These are phyloP conservation scores for Suillus variegatus DNA, from an alignment of 768 basidiomycete species.

Conservation along the genomic window DNA sequence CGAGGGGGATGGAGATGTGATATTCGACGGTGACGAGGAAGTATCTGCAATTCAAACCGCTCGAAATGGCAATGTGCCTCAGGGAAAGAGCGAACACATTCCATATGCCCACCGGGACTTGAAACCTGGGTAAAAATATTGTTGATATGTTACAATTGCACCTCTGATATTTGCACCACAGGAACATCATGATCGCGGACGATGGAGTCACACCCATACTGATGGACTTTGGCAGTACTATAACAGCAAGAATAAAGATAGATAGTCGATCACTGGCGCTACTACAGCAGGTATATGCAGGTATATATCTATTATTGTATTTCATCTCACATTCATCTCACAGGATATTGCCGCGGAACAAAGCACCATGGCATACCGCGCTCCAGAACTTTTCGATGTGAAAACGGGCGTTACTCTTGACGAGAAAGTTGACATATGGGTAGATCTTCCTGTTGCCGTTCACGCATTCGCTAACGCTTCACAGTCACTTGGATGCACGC, in stretches of 20 bases:
- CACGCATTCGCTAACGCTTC: constrained; percentile 6
- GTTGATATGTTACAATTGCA: neutral
- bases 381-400: constrained; percentile 97
- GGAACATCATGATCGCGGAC: constrained; percentile 97
- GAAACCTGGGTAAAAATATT: constrained; percentile 81
- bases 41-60: constrained; percentile 42
- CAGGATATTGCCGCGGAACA: constrained; percentile 96
- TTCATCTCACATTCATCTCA: neutral
- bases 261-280: constrained; percentile 86
- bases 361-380: constrained; percentile 97
- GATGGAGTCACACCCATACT: constrained; percentile 83
- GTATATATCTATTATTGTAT: constrained; percentile 1
- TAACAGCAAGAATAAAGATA: constrained; percentile 82
- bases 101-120: constrained; percentile 97
- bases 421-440: constrained; percentile 98
- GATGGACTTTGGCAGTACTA: constrained; percentile 97
- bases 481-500: constrained; percentile 92
- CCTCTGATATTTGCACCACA: constrained; percentile 30
- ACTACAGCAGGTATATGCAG: constrained; percentile 71
- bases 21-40: constrained; percentile 85
- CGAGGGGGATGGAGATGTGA: constrained; percentile 58
- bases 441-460: constrained; percentile 38
- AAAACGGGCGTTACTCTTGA: constrained; percentile 86
- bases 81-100: constrained; percentile 55
- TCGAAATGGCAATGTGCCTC: constrained; percentile 35